These are phyloP conservation scores for Umbilicaria muhlenbergii DNA, from an alignment of 495 filamentous ascomycete species.

Conservation along the genomic window DNA sequence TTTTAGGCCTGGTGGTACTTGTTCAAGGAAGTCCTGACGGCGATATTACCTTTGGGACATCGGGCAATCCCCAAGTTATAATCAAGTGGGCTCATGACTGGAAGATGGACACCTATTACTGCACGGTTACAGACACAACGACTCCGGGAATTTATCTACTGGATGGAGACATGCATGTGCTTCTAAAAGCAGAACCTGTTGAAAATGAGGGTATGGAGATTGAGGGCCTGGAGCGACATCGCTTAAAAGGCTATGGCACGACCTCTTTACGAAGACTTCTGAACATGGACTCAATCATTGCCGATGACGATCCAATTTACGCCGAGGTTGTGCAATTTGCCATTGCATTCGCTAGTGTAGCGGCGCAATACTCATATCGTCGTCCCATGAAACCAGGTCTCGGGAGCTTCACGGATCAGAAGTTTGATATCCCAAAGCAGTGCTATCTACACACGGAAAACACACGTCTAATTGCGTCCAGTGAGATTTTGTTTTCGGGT, in stretches of 20 bases:
- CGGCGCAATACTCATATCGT: constrained; percentile 1
- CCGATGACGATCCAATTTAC: constrained; percentile 9
- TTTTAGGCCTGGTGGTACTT: constrained; percentile 4
- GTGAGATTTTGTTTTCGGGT: constrained; percentile 4
- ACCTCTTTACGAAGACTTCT: constrained; percentile 1
- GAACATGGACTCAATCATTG: not conserved
- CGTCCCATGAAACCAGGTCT: not conserved
- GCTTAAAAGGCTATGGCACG: constrained; percentile 7
- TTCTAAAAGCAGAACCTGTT: constrained; percentile 1
- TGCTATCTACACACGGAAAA: constrained; percentile 1
- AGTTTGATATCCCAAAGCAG: not conserved
- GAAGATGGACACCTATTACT: no score
- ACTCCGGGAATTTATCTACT: constrained; percentile 3
- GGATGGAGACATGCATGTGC: constrained; percentile 4
- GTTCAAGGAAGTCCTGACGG: constrained; percentile 3
- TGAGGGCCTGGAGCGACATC: constrained; percentile 5
- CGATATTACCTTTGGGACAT: constrained; percentile 4
- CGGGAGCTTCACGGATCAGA: not conserved
- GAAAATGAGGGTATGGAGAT: not conserved
- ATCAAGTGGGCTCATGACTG: constrained; percentile 2
- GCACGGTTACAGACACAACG: no score
- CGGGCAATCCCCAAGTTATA: constrained; percentile 5
- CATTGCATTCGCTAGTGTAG: constrained; percentile 2
- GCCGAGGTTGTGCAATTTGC: constrained; percentile 4
- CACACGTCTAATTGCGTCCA: constrained; percentile 4